Conservation (phyloP, 2,329 filamentous ascomycete genomes). For the Camillea tinctor region DNA sequence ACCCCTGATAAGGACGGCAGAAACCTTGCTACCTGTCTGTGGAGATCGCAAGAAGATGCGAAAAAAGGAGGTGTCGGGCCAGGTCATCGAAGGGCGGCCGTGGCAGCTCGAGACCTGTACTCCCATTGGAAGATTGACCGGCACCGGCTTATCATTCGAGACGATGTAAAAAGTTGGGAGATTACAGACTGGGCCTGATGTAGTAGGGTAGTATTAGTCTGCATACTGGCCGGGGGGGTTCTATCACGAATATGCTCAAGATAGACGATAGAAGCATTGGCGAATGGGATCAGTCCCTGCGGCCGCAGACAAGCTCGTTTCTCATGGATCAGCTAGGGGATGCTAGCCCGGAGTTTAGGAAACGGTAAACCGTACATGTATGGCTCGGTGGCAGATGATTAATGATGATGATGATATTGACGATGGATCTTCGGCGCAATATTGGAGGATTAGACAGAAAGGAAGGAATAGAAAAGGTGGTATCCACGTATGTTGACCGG, state of each 20-base stretch:
- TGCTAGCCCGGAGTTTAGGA: conserved; percentile 2
- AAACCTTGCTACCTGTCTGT: conserved; percentile 80
- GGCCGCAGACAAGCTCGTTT: conserved; percentile 1
- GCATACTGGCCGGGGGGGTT: conserved; percentile 15
- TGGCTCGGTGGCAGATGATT: background rate
- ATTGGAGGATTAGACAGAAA: conserved; percentile 4
- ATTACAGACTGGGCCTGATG: conserved; percentile 56
- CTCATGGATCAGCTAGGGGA: background rate
- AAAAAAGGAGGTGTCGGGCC: conserved; percentile 57
- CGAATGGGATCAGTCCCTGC: conserved; percentile 23
- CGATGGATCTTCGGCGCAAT: conserved; percentile 14
- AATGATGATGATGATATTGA: background rate
- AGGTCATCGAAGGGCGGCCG: conserved; percentile 64
- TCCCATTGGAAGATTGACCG: conserved; percentile 70
- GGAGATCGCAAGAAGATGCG: conserved; percentile 60
- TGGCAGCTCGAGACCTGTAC: conserved; percentile 61
- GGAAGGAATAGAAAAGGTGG: conserved; percentile 9
- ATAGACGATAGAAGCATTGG: conserved; percentile 20
- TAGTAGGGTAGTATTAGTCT: conserved; percentile 27
- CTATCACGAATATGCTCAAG: conserved; percentile 10
- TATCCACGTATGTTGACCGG: conserved; percentile 21
- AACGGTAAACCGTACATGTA: background rate
- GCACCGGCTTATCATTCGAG: conserved; percentile 64
- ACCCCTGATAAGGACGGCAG: conserved; percentile 64
- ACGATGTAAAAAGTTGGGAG: conserved; percentile 63